Conservation (phyloP, 805 yeast genomes). For the Suhomyces tanzawaensis region DNA sequence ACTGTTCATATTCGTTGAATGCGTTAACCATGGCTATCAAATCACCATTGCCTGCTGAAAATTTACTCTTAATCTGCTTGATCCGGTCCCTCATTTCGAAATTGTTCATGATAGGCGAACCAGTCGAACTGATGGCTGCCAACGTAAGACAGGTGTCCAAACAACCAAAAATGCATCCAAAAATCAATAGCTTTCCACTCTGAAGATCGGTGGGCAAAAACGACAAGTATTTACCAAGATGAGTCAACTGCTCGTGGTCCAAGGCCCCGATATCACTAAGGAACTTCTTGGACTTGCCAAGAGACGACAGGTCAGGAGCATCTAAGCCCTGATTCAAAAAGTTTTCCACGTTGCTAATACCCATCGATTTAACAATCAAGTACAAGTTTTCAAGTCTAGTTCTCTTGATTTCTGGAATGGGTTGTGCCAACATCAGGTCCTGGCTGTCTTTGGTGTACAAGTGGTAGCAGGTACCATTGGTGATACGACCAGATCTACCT, state of each 20-base stretch:
- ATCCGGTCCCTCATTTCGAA: conserved; percentile 64
- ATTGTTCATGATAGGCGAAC: conserved; percentile 68
- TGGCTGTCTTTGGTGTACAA: conserved; percentile 64
- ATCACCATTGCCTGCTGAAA: conserved; percentile 66
- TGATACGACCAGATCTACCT: conserved; percentile 98
- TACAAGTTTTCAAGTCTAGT: conserved; percentile 81
- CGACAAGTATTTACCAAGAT: conserved; percentile 77
- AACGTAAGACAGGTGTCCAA: conserved; percentile 72
- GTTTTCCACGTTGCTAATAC: conserved; percentile 63
- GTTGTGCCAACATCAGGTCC: conserved; percentile 60
- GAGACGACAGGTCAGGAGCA: conserved; percentile 60
- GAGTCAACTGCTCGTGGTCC: conserved; percentile 48
- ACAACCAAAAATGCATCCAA: conserved; percentile 81
- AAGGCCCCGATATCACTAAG: conserved; percentile 76
- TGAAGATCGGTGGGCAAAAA: conserved; percentile 82
- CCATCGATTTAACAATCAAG: conserved; percentile 85
- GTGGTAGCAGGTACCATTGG: conserved; percentile 77
- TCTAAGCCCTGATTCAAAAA: conserved; percentile 79
- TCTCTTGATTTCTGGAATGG: conserved; percentile 86
- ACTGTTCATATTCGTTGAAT: conserved; percentile 48
- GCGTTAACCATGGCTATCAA: conserved; percentile 64
- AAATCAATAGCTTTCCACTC: conserved; percentile 77
- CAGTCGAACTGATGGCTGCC: conserved; percentile 74
- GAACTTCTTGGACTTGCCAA: conserved; percentile 49
- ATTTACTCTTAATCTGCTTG: conserved; percentile 42